phyloP scores from a whole-genome alignment of 805 yeast genomes.

The Zygosaccharomyces kombuchaensis region DNA sequence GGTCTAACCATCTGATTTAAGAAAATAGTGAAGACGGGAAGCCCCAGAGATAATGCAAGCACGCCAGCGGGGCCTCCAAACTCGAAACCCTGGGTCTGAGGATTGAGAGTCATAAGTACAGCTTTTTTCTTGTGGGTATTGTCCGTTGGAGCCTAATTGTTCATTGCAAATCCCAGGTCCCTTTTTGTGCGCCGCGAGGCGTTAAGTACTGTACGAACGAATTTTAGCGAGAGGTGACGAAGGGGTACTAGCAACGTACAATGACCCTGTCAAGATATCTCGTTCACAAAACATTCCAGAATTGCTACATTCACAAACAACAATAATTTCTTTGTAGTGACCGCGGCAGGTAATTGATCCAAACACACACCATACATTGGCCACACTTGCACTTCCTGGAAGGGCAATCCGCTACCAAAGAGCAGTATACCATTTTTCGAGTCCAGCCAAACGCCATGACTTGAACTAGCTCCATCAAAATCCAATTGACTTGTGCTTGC shows the following conservation, averaged over 20 bases:
- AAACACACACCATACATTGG: conserved; percentile 16
- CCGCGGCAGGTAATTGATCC: conserved; percentile 8
- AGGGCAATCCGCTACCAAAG: conserved; percentile 15
- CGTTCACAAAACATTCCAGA: conserved; percentile 18
- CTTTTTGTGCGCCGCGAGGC: background rate
- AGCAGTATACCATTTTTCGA: conserved; percentile 20
- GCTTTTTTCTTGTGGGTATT: background rate
- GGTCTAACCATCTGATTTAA: conserved; percentile 63
- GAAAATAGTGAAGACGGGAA: conserved; percentile 59
- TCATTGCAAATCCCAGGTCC: background rate
- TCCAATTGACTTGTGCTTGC: background rate
- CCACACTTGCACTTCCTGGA: conserved; percentile 6
- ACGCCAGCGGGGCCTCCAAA: conserved; percentile 81
- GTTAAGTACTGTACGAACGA: background rate
- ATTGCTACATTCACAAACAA: conserved; percentile 23
- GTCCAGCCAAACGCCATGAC: conserved; percentile 25
- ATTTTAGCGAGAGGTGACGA: background rate
- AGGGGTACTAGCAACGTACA: background rate
- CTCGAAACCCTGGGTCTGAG: conserved; percentile 65
- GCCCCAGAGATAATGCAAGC: conserved; percentile 52
- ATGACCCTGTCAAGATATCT: conserved; percentile 1
- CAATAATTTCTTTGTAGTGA: conserved; percentile 15
- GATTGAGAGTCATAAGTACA: conserved; percentile 47
- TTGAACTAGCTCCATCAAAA: background rate
- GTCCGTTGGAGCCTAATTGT: background rate